A percentile compares a stretch with the other conserved stretches of the same genome.
Conservation (phyloP, 805 yeast genomes). For the Wickerhamiella spandovensis region DNA sequence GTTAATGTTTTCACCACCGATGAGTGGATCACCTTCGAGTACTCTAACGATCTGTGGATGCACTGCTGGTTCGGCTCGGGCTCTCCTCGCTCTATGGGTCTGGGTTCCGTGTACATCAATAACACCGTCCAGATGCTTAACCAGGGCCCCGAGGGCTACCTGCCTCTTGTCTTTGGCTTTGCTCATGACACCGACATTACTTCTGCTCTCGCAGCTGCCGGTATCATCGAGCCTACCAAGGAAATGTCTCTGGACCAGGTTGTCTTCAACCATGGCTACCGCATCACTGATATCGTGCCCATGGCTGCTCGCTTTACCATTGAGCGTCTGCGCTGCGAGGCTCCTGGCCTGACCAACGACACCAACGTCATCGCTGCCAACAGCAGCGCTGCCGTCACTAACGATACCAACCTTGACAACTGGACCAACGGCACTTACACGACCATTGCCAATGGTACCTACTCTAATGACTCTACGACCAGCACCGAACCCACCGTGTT, state of each 20-base stretch:
- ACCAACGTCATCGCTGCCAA: constrained; percentile 5
- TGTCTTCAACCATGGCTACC: constrained; percentile 35
- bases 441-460: background rate
- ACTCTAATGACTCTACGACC: background rate
- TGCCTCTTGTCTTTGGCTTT: constrained; percentile 33
- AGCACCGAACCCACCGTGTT: constrained; percentile 19
- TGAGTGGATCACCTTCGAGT: constrained; percentile 33
- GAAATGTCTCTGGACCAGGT: constrained; percentile 33
- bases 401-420: background rate
- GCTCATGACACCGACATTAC: constrained; percentile 42
- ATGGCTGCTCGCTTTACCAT: constrained; percentile 43
- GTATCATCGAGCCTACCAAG: constrained; percentile 30
- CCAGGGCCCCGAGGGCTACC: constrained; percentile 24
- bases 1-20: constrained; percentile 33
- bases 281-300: constrained; percentile 37
- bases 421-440: background rate
- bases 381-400: background rate
- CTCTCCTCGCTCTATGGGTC: constrained; percentile 27
- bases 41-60: constrained; percentile 30
- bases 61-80: constrained; percentile 42
- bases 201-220: constrained; percentile 35
- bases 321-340: constrained; percentile 35
- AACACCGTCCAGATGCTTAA: constrained; percentile 35
- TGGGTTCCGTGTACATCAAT: constrained; percentile 35
- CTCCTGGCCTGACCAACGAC: constrained; percentile 10